Evolutionary conservation across 2,329 filamentous ascomycete genomes (phyloP).

Genomic region (Penicillium sclerotigenum): DNA sequence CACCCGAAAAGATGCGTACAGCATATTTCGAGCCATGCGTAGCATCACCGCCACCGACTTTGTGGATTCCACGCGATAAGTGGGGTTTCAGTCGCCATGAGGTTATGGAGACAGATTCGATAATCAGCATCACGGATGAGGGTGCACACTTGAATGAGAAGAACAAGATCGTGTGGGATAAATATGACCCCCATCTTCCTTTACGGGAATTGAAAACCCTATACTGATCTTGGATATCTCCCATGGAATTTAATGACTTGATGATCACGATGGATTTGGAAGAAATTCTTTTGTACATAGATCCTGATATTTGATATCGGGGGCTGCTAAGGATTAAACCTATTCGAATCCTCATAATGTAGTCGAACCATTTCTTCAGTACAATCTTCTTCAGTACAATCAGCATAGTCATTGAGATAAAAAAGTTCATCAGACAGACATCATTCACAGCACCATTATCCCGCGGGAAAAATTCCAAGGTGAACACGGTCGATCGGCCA

Average conservation of each 20-base stretch:
- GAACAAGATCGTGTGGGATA: conserved; percentile 62
- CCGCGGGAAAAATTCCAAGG: conserved; percentile 56
- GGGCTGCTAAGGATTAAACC: not conserved
- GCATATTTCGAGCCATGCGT: conserved; percentile 75
- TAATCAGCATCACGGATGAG: conserved; percentile 78
- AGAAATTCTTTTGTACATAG: not conserved
- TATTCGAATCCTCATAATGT: not conserved
- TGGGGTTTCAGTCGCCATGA: conserved; percentile 74
- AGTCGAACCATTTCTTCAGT: not conserved
- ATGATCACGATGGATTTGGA: not conserved
- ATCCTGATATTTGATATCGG: not conserved
- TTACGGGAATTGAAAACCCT: conserved; percentile 54
- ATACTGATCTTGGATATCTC: conserved; percentile 36
- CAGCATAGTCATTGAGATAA: not conserved
- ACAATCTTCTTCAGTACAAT: too few species aligned
- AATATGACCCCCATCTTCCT: conserved; percentile 55
- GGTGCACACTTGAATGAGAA: conserved; percentile 68
- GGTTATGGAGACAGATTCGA: conserved; percentile 64
- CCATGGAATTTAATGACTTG: not conserved
- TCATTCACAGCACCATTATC: conserved; percentile 45
- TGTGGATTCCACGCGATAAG: conserved; percentile 79
- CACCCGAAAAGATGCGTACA: conserved; percentile 58
- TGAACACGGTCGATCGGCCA: conserved; percentile 48
- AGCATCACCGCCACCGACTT: conserved; percentile 57
- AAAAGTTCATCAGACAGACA: conserved; percentile 33